These are phyloP conservation scores for Ramalina intermedia DNA, from an alignment of 495 filamentous ascomycete genomes.

Conservation along the genomic window DNA sequence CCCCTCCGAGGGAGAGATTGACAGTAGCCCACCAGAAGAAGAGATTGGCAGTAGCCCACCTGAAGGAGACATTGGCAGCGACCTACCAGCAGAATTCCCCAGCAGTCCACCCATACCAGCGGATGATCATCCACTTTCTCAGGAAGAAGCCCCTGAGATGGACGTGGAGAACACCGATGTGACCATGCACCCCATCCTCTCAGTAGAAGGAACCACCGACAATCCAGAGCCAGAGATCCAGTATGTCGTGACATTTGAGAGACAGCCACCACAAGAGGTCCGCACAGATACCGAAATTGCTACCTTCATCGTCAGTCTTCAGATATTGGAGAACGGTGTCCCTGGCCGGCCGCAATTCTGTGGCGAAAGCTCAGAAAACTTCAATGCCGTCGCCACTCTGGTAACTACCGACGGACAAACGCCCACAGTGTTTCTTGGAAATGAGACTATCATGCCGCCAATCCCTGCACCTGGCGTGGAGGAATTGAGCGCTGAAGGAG, in stretches of 20 bases:
- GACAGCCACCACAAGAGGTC: conserved; percentile 4
- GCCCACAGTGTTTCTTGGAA: conserved; percentile 1
- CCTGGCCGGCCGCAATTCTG: neutral
- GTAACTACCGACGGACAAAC: conserved; percentile 2
- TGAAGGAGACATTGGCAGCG: too few relatives aligned
- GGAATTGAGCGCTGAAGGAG: neutral
- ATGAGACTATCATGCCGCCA: neutral
- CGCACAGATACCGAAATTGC: neutral
- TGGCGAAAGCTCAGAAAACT: neutral
- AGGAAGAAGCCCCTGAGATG: too few relatives aligned
- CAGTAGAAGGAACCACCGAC: too few relatives aligned
- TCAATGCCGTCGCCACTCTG: conserved; percentile 3
- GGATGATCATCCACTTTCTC: too few relatives aligned
- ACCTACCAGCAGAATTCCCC: too few relatives aligned
- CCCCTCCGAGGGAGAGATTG: too few relatives aligned
- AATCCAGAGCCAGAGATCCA: too few relatives aligned
- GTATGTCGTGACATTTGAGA: neutral
- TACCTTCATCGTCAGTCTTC: conserved; percentile 1
- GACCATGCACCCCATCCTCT: too few relatives aligned
- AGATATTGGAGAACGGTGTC: neutral
- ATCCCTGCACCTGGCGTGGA: neutral
- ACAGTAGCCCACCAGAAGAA: too few relatives aligned
- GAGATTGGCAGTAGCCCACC: too few relatives aligned
- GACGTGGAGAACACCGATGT: too few relatives aligned
- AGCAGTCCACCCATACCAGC: too few relatives aligned